phyloP scores from a whole-genome alignment of 352 stramenopile species.

The Pythium coloratum region DNA sequence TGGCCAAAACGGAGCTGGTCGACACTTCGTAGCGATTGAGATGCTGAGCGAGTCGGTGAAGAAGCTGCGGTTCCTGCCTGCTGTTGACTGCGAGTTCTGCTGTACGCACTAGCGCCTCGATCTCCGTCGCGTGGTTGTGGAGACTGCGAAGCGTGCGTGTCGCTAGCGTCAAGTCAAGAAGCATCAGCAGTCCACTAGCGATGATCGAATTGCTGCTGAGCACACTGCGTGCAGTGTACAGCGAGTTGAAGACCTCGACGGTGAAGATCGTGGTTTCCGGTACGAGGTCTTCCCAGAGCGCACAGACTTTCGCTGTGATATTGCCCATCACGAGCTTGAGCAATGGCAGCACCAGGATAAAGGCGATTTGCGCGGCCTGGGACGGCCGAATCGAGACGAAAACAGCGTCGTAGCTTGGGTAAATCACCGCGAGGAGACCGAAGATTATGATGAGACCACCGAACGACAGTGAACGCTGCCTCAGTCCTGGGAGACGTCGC shows the following conservation, averaged over 20 bases:
- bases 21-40: not conserved
- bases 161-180: constrained; percentile 14
- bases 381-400: constrained; percentile 10
- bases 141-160: not conserved
- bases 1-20: not conserved
- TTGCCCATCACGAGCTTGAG: constrained; percentile 33
- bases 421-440: constrained; percentile 12
- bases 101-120: not conserved
- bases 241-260: constrained; percentile 36
- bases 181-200: constrained; percentile 25
- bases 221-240: constrained; percentile 35
- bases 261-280: constrained; percentile 32
- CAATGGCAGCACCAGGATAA: constrained; percentile 7
- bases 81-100: not conserved
- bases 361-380: not conserved
- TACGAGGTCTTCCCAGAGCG: constrained; percentile 30
- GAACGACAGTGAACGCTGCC: not conserved
- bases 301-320: constrained; percentile 20
- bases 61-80: not conserved
- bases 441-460: not conserved
- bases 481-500: not conserved
- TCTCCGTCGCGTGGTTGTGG: not conserved
- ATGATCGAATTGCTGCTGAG: constrained; percentile 26
- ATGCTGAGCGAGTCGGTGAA: not conserved
- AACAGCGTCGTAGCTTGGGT: constrained; percentile 15